phyloP scores from a whole-genome alignment of 257 asterid species.

The Ilex asprella region DNA sequence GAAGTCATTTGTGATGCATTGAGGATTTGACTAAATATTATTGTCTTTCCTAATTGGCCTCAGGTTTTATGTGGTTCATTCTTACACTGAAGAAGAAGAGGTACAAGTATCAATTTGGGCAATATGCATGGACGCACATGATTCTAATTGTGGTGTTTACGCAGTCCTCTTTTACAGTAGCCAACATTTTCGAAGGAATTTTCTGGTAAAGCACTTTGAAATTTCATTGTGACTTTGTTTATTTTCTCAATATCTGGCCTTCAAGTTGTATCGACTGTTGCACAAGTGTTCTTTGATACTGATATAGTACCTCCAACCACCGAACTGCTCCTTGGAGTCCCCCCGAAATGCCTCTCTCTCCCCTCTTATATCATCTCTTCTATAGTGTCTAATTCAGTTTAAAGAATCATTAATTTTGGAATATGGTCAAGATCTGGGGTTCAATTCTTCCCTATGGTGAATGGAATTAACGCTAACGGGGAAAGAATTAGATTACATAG shows the following conservation, averaged over 20 bases:
- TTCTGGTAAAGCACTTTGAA: slow-evolving; percentile 44
- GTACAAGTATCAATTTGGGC: slow-evolving; percentile 93
- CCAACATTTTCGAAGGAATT: slow-evolving; percentile 65
- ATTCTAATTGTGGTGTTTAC: slow-evolving; percentile 61
- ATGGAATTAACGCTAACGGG: not conserved
- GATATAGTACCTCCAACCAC: no score
- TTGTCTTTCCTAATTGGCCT: not conserved
- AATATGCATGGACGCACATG: slow-evolving; percentile 88
- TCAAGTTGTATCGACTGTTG: slow-evolving; percentile 75
- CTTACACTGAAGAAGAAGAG: slow-evolving; percentile 77
- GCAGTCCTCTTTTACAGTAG: slow-evolving; percentile 65
- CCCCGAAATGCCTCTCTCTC: not conserved
- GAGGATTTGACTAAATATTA: not conserved
- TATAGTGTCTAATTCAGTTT: no score
- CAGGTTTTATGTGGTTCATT: slow-evolving; percentile 94
- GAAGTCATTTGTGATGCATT: no score
- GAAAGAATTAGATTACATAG: not conserved
- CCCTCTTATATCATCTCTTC: no score
- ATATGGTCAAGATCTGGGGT: no score
- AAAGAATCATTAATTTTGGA: no score
- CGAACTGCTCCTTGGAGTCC: no score
- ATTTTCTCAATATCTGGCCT: slow-evolving; percentile 72
- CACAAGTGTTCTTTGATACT: slow-evolving; percentile 66
- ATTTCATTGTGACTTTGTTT: slow-evolving; percentile 59
- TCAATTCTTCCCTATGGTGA: no score